Conservation (phyloP, 441 rosid genomes). For the Euphorbia celastroides region DNA sequence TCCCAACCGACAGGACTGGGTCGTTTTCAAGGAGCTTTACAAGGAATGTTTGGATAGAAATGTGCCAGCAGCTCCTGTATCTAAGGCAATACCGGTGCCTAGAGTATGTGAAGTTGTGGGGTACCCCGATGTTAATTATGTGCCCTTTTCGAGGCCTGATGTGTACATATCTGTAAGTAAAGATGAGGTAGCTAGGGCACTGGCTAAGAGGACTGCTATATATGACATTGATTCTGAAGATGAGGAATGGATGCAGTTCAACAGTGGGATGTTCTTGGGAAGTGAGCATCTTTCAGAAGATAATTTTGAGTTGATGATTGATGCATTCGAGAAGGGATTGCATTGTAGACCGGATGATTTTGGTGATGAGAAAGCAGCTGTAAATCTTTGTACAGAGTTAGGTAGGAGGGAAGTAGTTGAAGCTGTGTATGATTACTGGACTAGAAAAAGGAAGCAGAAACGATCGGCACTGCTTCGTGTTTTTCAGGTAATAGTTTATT, state of each 20-base stretch:
- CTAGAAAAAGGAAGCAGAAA: conserved; percentile 59
- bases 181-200: conserved; percentile 79
- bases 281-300: conserved; percentile 47
- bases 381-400: conserved; percentile 35
- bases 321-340: conserved; percentile 74
- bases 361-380: conserved; percentile 45
- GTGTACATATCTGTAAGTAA: conserved; percentile 45
- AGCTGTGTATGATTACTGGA: conserved; percentile 73
- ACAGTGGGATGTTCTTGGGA: conserved; percentile 27
- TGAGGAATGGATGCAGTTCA: conserved; percentile 64
- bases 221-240: conserved; percentile 97
- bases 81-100: conserved; percentile 78
- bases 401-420: conserved; percentile 55
- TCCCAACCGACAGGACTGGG: conserved; percentile 60
- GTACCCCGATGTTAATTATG: conserved; percentile 28
- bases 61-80: conserved; percentile 25
- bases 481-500: conserved; percentile 62
- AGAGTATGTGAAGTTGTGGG: conserved; percentile 58
- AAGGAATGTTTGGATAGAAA: conserved; percentile 76
- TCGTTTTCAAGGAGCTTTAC: conserved; percentile 73
- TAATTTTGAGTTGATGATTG: conserved; percentile 77
- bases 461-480: conserved; percentile 54
- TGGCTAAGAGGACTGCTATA: conserved; percentile 53
- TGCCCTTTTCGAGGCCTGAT: conserved; percentile 47
- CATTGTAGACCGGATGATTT: conserved; percentile 49